Percentiles rank a stretch among this genome's conserved stretches.
Evolutionary conservation across 2,329 filamentous ascomycete genomes (phyloP).

Genomic region (Apiospora arundinis): DNA sequence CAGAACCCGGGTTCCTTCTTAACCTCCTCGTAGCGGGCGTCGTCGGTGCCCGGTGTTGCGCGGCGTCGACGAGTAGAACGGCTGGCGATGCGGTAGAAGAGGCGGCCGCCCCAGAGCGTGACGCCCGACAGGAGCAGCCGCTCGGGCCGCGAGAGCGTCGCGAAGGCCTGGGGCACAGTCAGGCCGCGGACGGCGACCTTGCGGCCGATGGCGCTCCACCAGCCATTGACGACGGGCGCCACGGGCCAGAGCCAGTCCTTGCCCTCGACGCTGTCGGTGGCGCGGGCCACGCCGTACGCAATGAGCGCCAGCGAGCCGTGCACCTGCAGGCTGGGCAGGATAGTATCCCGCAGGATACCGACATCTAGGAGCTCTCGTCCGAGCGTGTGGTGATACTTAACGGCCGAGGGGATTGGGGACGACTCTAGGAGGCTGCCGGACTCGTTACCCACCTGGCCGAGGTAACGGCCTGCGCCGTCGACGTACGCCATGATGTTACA

Average conservation of each 20-base stretch:
- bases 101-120: slow-evolving; percentile 61
- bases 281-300: slow-evolving; percentile 57
- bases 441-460: slow-evolving; percentile 20
- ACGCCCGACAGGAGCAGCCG: slow-evolving; percentile 62
- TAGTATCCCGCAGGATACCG: slow-evolving; percentile 27
- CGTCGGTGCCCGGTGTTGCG: slow-evolving; percentile 50
- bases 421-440: neutral
- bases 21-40: slow-evolving; percentile 58
- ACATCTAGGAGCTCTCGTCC: slow-evolving; percentile 26
- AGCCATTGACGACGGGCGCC: slow-evolving; percentile 61
- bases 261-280: slow-evolving; percentile 61
- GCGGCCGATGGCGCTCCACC: slow-evolving; percentile 65
- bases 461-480: slow-evolving; percentile 15
- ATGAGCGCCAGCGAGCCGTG: slow-evolving; percentile 32
- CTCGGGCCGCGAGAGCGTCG: slow-evolving; percentile 58
- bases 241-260: slow-evolving; percentile 67
- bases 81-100: slow-evolving; percentile 60
- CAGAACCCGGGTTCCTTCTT: slow-evolving; percentile 63
- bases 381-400: slow-evolving; percentile 4
- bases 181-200: slow-evolving; percentile 52
- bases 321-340: slow-evolving; percentile 25
- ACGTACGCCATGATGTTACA: slow-evolving; percentile 11
- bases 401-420: slow-evolving; percentile 17
- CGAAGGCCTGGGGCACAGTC: slow-evolving; percentile 52
- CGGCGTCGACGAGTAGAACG: slow-evolving; percentile 50